Evolutionary conservation across 768 basidiomycete species (phyloP), one percentile per base, ranked within the genome.

Genomic region (Tylopilus rubrobrunneus): DNA sequence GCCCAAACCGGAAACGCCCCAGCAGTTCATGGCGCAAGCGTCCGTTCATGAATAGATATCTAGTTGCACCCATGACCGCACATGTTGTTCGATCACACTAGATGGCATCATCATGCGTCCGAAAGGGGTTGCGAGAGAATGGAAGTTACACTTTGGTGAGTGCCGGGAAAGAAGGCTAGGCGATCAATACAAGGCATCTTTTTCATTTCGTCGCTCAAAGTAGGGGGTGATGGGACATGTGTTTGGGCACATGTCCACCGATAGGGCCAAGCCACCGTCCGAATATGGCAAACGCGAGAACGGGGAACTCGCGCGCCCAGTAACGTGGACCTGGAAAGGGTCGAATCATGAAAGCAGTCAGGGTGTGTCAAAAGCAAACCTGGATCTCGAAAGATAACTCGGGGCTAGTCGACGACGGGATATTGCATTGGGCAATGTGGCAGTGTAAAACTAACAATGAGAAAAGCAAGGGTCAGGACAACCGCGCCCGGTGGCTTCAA

Each of bases 151-250:
- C 27, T 27, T 47, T 27, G 28, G 34, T 28, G 55, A 51, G 63
- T 40, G 51, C 46, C 52, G 29, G 53, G 42, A 39, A 41, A 49
- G 31, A 51, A 56, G 8, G 48, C 39, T 51, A 56, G 53, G 62
- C 56, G 58, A 61, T 61, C 62, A 57, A 61, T 63, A 54, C 62
- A 55, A 61, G 56, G 56, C 59, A 58, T 64, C 39, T 49, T 61
- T 19, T 64, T 64, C 56, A 63, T 63, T 64, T 57, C 29, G 39
- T 36, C 5, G 39, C 42, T 48, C 37, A 48, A 29, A n/a, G 46
- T 21, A 46, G 45, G 34, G 58, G 51, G 51, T 49, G 61, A 51
- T 53, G 28, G 29, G 52, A 44, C 62, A 61, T 61, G 62, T 58
- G 62, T 58, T 58, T 40, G 58, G 39, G 43, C 55, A 53, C 55